Percentiles rank a stretch among this genome's conserved stretches.
These are phyloP conservation scores for Sclerotinia subarctica DNA, from an alignment of 2,329 filamentous ascomycete genomes.

Conservation along the genomic window DNA sequence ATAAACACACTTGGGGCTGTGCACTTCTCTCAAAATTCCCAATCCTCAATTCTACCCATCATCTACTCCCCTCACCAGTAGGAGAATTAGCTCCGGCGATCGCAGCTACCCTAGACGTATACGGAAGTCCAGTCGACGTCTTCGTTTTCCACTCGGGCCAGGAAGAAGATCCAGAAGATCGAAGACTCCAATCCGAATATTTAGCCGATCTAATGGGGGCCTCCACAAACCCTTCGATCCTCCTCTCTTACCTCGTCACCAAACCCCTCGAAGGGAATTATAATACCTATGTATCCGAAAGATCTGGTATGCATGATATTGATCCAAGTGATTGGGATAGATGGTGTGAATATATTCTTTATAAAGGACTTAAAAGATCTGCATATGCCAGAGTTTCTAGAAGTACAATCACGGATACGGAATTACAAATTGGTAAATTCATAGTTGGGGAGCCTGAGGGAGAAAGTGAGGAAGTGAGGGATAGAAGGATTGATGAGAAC, in stretches of 20 bases:
- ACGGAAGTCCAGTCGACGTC: conserved; percentile 84
- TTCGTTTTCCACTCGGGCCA: conserved; percentile 99
- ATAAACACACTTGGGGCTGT: conserved; percentile 98
- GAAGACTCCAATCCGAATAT: conserved; percentile 81
- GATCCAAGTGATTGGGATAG: conserved; percentile 91
- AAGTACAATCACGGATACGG: conserved; percentile 92
- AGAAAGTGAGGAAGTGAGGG: conserved; percentile 58
- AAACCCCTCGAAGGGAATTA: conserved; percentile 92
- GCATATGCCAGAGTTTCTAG: conserved; percentile 89
- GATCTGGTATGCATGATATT: conserved; percentile 91
- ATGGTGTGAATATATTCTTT: conserved; percentile 99
- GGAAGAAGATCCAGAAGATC: conserved; percentile 91
- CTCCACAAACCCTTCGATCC: conserved; percentile 72
- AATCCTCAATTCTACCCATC: conserved; percentile 94
- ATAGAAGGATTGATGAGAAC: conserved; percentile 59
- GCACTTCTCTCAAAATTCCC: conserved; percentile 95
- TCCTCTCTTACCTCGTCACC: conserved; percentile 90
- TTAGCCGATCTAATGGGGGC: conserved; percentile 84
- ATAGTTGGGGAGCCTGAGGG: conserved; percentile 69
- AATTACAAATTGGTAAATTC: conserved; percentile 95
- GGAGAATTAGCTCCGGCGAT: conserved; percentile 95
- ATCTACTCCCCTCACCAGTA: conserved; percentile 87
- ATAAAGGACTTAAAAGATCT: conserved; percentile 79
- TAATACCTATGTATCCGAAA: conserved; percentile 85
- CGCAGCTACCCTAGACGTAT: conserved; percentile 91